These are phyloP conservation scores for Auriscalpium microsporum DNA, from an alignment of 768 basidiomycete genomes.

Conservation along the genomic window DNA sequence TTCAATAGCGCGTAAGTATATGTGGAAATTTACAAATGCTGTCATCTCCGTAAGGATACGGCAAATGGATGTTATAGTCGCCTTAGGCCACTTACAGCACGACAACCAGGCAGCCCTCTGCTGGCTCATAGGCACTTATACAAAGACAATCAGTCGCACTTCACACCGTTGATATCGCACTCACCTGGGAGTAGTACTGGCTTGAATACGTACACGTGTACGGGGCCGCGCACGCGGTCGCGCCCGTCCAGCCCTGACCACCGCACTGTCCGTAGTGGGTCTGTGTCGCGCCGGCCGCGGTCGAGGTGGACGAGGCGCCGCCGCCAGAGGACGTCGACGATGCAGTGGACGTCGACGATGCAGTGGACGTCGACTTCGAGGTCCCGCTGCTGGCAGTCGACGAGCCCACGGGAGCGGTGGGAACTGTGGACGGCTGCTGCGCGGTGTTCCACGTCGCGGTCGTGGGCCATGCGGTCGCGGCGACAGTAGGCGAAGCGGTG, in stretches of 20 bases:
- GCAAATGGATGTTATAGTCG: too few species aligned
- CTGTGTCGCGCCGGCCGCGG: not conserved
- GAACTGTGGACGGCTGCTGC: slow-evolving; percentile 36
- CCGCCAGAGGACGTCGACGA: not conserved
- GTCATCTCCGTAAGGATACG: too few species aligned
- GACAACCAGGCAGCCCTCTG: too few species aligned
- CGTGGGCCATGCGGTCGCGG: slow-evolving; percentile 34
- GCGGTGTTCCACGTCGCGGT: slow-evolving; percentile 45
- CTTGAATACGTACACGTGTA: not conserved
- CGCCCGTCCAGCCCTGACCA: not conserved
- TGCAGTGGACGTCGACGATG: not conserved
- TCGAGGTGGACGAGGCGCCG: not conserved
- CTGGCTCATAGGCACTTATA: too few species aligned
- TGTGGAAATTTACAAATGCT: too few species aligned
- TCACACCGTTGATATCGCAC: not conserved
- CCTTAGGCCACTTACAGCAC: too few species aligned
- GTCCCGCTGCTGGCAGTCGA: not conserved
- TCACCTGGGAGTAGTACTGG: slow-evolving; percentile 1
- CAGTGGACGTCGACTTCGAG: not conserved
- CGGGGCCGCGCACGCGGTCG: not conserved
- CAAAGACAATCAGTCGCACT: too few species aligned
- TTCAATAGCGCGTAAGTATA: too few species aligned
- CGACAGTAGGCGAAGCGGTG: slow-evolving; percentile 30
- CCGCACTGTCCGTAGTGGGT: slow-evolving; percentile 1
- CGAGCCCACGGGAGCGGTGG: slow-evolving; percentile 22